Conservation (phyloP, 108 stramenopile species). For the Phaeodactylum tricornutum region DNA sequence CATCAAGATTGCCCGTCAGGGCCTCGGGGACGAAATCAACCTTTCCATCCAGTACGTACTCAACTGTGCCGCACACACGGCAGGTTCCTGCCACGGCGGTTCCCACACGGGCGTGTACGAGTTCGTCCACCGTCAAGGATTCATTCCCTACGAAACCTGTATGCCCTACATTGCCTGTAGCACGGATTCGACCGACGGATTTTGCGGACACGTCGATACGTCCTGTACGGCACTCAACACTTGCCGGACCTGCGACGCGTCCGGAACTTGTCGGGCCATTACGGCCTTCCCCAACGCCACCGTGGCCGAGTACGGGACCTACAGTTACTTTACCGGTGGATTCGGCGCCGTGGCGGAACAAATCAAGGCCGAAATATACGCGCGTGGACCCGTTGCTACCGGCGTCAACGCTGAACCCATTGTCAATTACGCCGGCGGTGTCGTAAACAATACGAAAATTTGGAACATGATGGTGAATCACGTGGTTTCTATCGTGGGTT, state of each 20-base stretch:
- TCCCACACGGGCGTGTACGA: constrained; percentile 60
- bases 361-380: constrained; percentile 87
- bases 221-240: constrained; percentile 58
- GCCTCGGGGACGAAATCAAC: constrained; percentile 41
- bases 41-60: constrained; percentile 68
- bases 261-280: constrained; percentile 30
- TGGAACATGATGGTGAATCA: constrained; percentile 41
- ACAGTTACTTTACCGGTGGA: constrained; percentile 25
- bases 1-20: constrained; percentile 81
- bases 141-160: constrained; percentile 75
- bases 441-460: constrained; percentile 32
- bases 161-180: constrained; percentile 77
- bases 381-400: constrained; percentile 88
- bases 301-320: constrained; percentile 83
- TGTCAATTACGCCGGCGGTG: constrained; percentile 63
- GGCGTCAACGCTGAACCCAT: constrained; percentile 78
- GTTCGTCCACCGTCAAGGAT: constrained; percentile 42
- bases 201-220: constrained; percentile 65
- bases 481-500: constrained; percentile 82
- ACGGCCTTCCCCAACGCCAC: constrained; percentile 72
- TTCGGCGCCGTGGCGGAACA: constrained; percentile 33
- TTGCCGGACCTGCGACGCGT: constrained; percentile 56
- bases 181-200: constrained; percentile 59
- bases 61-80: constrained; percentile 57
- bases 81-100: constrained; percentile 69